phyloP scores from a whole-genome alignment of 306 rosid species.

The Clitoria ternatea region DNA sequence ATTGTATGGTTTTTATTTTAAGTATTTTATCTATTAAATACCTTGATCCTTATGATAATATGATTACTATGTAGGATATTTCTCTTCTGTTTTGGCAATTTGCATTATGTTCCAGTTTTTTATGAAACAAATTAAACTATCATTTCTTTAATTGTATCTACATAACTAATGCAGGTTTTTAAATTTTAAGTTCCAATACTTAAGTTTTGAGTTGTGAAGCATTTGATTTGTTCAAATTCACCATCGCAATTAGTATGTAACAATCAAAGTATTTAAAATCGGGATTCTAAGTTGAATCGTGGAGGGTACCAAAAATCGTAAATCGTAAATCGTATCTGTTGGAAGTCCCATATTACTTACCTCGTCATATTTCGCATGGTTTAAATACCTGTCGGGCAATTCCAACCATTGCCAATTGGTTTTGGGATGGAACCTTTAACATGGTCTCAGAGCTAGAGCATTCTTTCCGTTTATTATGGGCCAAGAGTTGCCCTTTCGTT shows the following conservation, averaged over 20 bases:
- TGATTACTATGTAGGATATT: not conserved
- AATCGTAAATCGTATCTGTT: too few species aligned
- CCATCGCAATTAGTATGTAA: not conserved
- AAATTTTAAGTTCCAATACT: not conserved
- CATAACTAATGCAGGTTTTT: not conserved
- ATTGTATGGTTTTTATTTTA: not conserved
- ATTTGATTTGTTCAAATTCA: conserved; percentile 19
- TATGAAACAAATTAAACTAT: not conserved
- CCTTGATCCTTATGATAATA: not conserved
- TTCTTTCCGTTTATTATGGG: too few species aligned
- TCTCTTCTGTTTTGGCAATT: conserved; percentile 1
- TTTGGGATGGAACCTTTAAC: too few species aligned
- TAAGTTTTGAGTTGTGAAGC: not conserved
- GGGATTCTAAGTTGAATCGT: too few species aligned
- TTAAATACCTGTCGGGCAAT: too few species aligned
- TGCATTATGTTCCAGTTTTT: not conserved
- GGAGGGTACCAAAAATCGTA: too few species aligned
- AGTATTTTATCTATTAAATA: conserved; percentile 6
- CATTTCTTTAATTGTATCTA: not conserved
- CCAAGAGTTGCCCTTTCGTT: too few species aligned
- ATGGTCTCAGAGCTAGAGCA: too few species aligned
- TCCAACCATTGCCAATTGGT: too few species aligned
- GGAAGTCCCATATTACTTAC: too few species aligned
- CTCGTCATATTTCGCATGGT: too few species aligned
- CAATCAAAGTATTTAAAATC: too few species aligned